These are phyloP conservation scores for Prunus mongolica DNA, from an alignment of 306 rosid species.

Conservation along the genomic window DNA sequence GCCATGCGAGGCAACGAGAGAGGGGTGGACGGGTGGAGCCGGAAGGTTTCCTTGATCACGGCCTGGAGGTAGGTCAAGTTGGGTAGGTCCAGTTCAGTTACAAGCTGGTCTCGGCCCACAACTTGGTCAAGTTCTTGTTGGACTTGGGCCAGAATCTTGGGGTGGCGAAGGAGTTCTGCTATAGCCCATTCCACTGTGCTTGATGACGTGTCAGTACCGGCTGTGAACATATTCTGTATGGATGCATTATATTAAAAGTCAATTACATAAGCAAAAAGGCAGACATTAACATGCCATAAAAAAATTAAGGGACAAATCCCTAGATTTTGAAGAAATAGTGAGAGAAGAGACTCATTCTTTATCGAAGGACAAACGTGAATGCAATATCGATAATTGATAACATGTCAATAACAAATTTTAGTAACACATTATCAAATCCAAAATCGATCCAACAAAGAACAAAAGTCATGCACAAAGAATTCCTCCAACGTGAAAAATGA, in stretches of 20 bases:
- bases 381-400: too few relatives aligned
- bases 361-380: too few relatives aligned
- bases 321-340: too few relatives aligned
- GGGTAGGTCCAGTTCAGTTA: slow-evolving; percentile 49
- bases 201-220: slow-evolving; percentile 80
- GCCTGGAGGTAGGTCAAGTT: slow-evolving; percentile 63
- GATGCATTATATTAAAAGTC: not conserved
- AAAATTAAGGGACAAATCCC: too few relatives aligned
- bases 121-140: slow-evolving; percentile 55
- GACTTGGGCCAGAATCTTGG: slow-evolving; percentile 36
- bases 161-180: slow-evolving; percentile 56
- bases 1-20: slow-evolving; percentile 72
- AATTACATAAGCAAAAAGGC: too few relatives aligned
- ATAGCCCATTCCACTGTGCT: slow-evolving; percentile 83
- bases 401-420: too few relatives aligned
- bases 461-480: too few relatives aligned
- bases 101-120: slow-evolving; percentile 52
- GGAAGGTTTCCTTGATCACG: slow-evolving; percentile 73
- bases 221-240: slow-evolving; percentile 54
- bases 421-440: too few relatives aligned
- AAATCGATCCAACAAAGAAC: too few relatives aligned
- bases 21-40: slow-evolving; percentile 89
- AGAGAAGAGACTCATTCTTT: too few relatives aligned
- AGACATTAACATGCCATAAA: not conserved
- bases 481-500: too few relatives aligned